Base-by-base conservation (phyloP, 129 eudicot genomes). In the Flaveria robusta region DNA sequence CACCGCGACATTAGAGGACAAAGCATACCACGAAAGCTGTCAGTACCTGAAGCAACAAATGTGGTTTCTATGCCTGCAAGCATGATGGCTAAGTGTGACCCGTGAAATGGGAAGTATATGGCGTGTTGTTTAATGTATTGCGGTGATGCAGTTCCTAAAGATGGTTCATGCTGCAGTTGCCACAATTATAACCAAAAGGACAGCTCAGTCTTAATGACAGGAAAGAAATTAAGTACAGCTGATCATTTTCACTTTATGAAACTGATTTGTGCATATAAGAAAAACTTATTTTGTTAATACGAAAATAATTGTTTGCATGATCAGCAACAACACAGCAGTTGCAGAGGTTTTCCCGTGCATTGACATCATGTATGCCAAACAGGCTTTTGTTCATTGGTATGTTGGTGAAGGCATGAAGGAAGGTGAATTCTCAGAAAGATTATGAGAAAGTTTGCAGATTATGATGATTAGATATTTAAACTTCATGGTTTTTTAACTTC, bases 11-110 rank as follows among this genome's bases (percentile, higher is more conserved):
- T 93, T 97, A 24, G 96, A 91, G 4, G 91, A 83, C 59, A 92
- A 90, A 67, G 96, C 98, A 37, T 88, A 85, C 85, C 98, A 90
- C 23, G 98, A 92, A 79, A 88, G 77, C 79, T 93, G 27, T 90
- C 96, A 10, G 85, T 93, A 2, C 97, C 97, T 76, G 98, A 87
- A 78, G 90, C 91, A 34, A 93, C 97, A 23, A 90, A 90, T 66
- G 87, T 96, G 7, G 98, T 93, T 24, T 90, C 90, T 54, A 93
- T 87, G 83, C 98, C 98, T 45, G 82, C 98, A 22, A 88, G 96
- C 79, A 88, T 93, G 98, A 90, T 90, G 96, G 96, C 97, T 7
- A 88, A 93, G 79, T 93, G 98, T 74, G 96, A 90, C 69, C 98
- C 98, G 7, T 81, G 92, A 75, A 95, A 93, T 26, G 98, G 98